Evolutionary conservation across 805 yeast species (phyloP).

Genomic region (Scheffersomyces amazonensis): DNA sequence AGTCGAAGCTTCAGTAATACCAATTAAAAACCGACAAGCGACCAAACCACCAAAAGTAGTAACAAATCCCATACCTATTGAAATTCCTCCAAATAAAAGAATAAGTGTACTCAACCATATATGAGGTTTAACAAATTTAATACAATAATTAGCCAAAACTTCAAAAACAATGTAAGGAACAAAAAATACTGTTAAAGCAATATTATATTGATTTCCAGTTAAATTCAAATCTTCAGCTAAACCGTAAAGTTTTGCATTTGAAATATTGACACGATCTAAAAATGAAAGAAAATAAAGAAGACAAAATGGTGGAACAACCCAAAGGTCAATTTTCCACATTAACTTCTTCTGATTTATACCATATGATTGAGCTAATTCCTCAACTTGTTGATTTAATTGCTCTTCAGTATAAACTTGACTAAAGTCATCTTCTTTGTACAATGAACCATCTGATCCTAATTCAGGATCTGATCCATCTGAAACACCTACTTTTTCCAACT

Average conservation of each 20-base stretch:
- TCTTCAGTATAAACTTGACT: background rate
- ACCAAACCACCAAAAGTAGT: constrained; percentile 56
- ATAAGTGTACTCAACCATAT: constrained; percentile 60
- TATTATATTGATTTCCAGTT: constrained; percentile 57
- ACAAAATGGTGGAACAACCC: constrained; percentile 77
- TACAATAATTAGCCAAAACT: constrained; percentile 58
- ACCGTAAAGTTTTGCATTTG: constrained; percentile 77
- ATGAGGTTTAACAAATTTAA: constrained; percentile 62
- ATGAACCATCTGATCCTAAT: background rate
- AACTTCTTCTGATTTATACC: constrained; percentile 55
- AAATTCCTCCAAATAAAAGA: constrained; percentile 59
- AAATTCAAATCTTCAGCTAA: constrained; percentile 54
- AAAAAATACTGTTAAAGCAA: constrained; percentile 66
- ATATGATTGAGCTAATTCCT: constrained; percentile 19
- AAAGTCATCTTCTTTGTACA: background rate
- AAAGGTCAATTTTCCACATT: constrained; percentile 63
- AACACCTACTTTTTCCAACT: background rate
- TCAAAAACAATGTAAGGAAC: constrained; percentile 68
- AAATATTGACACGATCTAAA: constrained; percentile 77
- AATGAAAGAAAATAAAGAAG: constrained; percentile 72
- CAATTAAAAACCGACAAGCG: constrained; percentile 63
- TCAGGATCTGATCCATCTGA: background rate
- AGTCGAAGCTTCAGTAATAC: constrained; percentile 67
- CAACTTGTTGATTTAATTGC: constrained; percentile 10
- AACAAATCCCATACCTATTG: constrained; percentile 66